Evolutionary conservation across 164 flowering plant genomes (phyloP), one percentile per base, ranked within the genome.

Genomic region (Vitis rotundifolia): DNA sequence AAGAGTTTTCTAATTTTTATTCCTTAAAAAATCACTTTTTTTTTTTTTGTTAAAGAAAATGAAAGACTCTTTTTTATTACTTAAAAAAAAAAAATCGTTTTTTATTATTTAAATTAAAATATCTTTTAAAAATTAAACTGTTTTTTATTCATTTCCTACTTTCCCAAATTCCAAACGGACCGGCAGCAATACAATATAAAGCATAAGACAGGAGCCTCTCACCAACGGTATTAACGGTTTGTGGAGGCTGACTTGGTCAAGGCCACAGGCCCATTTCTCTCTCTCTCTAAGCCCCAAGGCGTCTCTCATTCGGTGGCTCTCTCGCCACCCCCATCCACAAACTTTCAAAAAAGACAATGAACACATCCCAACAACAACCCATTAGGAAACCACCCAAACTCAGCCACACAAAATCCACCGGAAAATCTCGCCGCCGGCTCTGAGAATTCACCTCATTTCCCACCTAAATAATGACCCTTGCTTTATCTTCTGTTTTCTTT

Each of bases 381-480:
- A 52, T 53, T n/a, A 47, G 49, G n/a, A 9, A 61, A 70, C 11
- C 11, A 48, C 26, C 19, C 59, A 29, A 66, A 59, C 16, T 2
- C 59, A 59, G 11, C 66, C 29, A 3, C 29, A 26, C 64, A 29
- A 71, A 26, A 44, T 11, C 4, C 9, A 9, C 63, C 18, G 47
- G 9, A 63, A 47, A 57, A 55, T 15, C 49, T n/a, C 64, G 26
- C 11, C 16, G 48, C 5, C 55, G 44, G 44, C 44, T 37, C 44
- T 37, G 44, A 49, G 26, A 18, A 3, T 49, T 11, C 49, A 12
- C n/a, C 56, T 13, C 64, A 15, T 61, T 19, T 37, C 37, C 0
- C 68, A 49, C 60, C 65, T 66, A 31, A 61, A 63, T 58, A 58
- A 80, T 80, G 83, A 80, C 76, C 78, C 63, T 53, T 48, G 65